phyloP scores from a whole-genome alignment of 345 rosid genomes.

The Dimocarpus longan region DNA sequence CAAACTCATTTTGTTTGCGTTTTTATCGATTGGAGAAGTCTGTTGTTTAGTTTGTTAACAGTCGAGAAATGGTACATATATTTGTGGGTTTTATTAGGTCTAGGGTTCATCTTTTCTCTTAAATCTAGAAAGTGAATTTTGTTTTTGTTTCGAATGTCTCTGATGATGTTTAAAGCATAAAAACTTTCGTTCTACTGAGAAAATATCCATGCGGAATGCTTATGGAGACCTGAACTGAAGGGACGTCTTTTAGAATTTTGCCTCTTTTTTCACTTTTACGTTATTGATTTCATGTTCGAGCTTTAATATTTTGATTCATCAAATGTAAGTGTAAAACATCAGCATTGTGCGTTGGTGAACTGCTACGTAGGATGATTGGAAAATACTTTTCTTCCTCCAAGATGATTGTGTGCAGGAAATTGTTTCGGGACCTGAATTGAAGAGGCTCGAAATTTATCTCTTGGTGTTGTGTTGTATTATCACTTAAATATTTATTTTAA shows the following conservation, averaged over 20 bases:
- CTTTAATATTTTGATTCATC: background rate
- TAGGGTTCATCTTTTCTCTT: no score
- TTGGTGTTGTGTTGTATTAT: background rate
- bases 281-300: background rate
- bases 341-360: background rate
- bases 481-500: background rate
- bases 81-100: no score
- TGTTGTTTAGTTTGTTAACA: no score
- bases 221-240: slow-evolving; percentile 71
- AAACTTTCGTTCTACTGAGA: slow-evolving; percentile 63
- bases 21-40: no score
- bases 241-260: slow-evolving; percentile 13
- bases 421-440: slow-evolving; percentile 62
- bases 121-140: background rate
- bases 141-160: slow-evolving; percentile 27
- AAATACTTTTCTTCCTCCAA: slow-evolving; percentile 45
- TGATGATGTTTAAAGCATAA: slow-evolving; percentile 34
- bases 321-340: background rate
- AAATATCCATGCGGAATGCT: slow-evolving; percentile 28
- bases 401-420: slow-evolving; percentile 38
- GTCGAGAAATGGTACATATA: no score
- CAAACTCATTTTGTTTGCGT: no score
- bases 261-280: background rate
- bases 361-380: slow-evolving; percentile 40
- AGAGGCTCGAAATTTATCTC: slow-evolving; percentile 27